A percentile compares a stretch with the other conserved stretches of the same genome.
These are phyloP conservation scores for Agrostemma githago DNA, from an alignment of 148 eudicot genomes.

Conservation along the genomic window DNA sequence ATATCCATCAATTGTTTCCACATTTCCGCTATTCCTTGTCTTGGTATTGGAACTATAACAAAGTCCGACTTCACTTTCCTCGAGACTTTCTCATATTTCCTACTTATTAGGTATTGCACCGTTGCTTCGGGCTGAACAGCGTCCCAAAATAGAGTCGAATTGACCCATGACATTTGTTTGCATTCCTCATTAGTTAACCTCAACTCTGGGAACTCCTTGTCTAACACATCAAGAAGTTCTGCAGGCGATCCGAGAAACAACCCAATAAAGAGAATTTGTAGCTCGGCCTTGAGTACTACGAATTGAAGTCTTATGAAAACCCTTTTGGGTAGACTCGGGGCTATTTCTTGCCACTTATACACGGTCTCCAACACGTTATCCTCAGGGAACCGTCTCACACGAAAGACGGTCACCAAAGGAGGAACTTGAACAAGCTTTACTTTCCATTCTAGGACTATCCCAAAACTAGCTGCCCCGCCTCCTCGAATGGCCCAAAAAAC, in stretches of 20 bases:
- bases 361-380: neutral
- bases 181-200: slow-evolving; percentile 13
- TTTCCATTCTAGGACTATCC: slow-evolving; percentile 11
- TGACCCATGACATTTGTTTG: slow-evolving; percentile 21
- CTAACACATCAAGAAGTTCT: neutral
- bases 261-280: slow-evolving; percentile 15
- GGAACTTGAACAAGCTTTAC: slow-evolving; percentile 6
- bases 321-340: slow-evolving; percentile 12
- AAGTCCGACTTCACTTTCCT: slow-evolving; percentile 26
- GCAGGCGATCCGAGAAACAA: slow-evolving; percentile 8
- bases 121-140: neutral
- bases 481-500: slow-evolving; percentile 10
- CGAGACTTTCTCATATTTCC: slow-evolving; percentile 9
- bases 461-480: slow-evolving; percentile 14
- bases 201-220: slow-evolving; percentile 13
- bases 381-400: slow-evolving; percentile 6
- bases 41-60: slow-evolving; percentile 9
- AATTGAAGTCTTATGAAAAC: slow-evolving; percentile 1
- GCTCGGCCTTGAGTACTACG: neutral
- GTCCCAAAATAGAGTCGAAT: slow-evolving; percentile 18
- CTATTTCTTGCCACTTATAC: slow-evolving; percentile 7
- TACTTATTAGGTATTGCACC: slow-evolving; percentile 1
- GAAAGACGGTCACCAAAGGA: slow-evolving; percentile 4
- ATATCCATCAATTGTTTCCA: slow-evolving; percentile 3
- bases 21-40: neutral